Evolutionary conservation across 352 stramenopile genomes (phyloP).

Genomic region (Elongisporangium anandrum): DNA sequence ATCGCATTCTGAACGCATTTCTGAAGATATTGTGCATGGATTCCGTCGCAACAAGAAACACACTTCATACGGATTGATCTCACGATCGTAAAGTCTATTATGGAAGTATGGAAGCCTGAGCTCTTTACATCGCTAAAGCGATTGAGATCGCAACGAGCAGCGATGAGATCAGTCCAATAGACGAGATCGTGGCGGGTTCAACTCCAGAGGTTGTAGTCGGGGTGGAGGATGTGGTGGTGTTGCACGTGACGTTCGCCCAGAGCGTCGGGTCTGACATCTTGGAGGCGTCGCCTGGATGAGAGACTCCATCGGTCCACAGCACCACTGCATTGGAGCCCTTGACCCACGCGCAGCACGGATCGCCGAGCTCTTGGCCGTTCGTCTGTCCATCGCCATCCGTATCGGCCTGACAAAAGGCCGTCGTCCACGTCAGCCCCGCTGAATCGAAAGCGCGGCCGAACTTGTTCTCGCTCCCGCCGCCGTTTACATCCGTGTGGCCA

Average conservation of each 20-base stretch:
- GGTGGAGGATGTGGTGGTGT: conserved; percentile 8
- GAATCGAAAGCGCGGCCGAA: conserved; percentile 45
- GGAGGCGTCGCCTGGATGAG: conserved; percentile 22
- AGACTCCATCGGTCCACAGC: conserved; percentile 20
- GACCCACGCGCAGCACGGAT: conserved; percentile 73
- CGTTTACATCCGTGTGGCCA: conserved; percentile 22
- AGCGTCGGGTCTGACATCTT: conserved; percentile 23
- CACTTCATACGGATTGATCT: too few relatives aligned
- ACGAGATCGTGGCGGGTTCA: not conserved
- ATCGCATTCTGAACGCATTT: too few relatives aligned
- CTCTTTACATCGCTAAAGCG: not conserved
- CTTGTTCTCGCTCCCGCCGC: conserved; percentile 27
- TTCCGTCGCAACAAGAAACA: too few relatives aligned
- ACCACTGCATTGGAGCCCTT: conserved; percentile 18
- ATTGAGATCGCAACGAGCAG: not conserved
- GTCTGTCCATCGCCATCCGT: conserved; percentile 77
- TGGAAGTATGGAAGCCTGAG: not conserved
- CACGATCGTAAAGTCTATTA: not conserved
- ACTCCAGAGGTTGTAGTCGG: conserved; percentile 7
- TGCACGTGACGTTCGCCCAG: conserved; percentile 25
- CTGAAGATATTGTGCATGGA: too few relatives aligned
- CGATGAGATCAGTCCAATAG: not conserved
- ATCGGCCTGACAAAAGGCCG: conserved; percentile 53
- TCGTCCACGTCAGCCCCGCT: conserved; percentile 25
- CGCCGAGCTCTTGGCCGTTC: conserved; percentile 83